Percentiles rank a stretch among this genome's conserved stretches.
phyloP scores from a whole-genome alignment of 345 rosid species.

The Turritis glabra region DNA sequence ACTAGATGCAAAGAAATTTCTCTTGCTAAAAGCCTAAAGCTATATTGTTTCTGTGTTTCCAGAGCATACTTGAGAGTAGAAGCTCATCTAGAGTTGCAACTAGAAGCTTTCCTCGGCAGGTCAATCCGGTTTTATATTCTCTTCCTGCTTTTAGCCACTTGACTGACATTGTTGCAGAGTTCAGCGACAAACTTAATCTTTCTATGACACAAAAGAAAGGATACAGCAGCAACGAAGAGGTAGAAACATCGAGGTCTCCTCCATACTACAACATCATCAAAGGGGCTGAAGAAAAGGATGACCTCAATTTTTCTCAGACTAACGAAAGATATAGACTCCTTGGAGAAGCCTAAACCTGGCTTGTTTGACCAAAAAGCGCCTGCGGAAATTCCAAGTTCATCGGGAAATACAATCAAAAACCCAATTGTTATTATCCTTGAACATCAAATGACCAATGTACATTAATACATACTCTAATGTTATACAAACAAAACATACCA shows the following conservation, averaged over 20 bases:
- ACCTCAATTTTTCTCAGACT: slow-evolving; percentile 7
- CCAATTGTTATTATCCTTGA: slow-evolving; percentile 5
- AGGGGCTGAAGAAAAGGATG: slow-evolving; percentile 24
- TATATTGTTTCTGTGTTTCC: slow-evolving; percentile 21
- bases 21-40: not conserved
- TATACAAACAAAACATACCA: slow-evolving; percentile 26
- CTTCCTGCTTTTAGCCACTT: slow-evolving; percentile 60
- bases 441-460: slow-evolving; percentile 12
- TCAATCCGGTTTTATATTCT: slow-evolving; percentile 55
- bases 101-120: slow-evolving; percentile 70
- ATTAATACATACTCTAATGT: slow-evolving; percentile 29
- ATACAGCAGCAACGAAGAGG: slow-evolving; percentile 69
- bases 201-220: slow-evolving; percentile 63
- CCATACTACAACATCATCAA: slow-evolving; percentile 21
- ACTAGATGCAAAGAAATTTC: not conserved
- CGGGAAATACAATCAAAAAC: slow-evolving; percentile 17
- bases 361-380: slow-evolving; percentile 7
- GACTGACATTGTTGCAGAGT: slow-evolving; percentile 66
- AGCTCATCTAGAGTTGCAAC: slow-evolving; percentile 48
- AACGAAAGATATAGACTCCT: slow-evolving; percentile 38
- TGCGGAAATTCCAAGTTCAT: slow-evolving; percentile 17
- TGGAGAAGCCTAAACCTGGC: slow-evolving; percentile 22
- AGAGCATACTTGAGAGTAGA: slow-evolving; percentile 64
- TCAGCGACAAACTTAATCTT: slow-evolving; percentile 43
- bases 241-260: slow-evolving; percentile 40